Base-by-base conservation (phyloP, 257 asterid genomes). In the Lycium ferocissimum region DNA sequence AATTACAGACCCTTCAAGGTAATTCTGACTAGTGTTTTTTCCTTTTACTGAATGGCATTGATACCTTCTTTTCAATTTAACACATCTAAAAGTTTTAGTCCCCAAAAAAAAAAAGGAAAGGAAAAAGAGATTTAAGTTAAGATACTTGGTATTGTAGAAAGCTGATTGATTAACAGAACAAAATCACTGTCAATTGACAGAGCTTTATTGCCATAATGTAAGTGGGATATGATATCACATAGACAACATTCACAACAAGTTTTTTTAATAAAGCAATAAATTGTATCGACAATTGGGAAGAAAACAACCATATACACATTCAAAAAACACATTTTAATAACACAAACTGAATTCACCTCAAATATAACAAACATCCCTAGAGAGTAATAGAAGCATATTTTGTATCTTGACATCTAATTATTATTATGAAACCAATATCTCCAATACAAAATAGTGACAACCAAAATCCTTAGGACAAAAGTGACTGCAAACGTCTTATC, bases 391-490 rank as follows among this genome's bases (percentile, higher is more conserved):
- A 43, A 71, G 33, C 57, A 71, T 2, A 43, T 1, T 56, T 43
- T 62, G 69, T 10, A 20, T 62, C 37, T 62, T 9, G 3, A 9
- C 20, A 62, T 20, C 33, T 26, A 26, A 26, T 62, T 2, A 72
- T 18, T 9, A 72, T 9, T 26, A 43, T 26, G 33, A 1, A n/a
- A 22, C 58, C 18, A 17, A 18, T 43, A 43, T 18, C 80, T 37
- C n/a, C 4, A 11, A 38, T 17, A 37, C 26, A n/a, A 81, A 15
- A 13, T 58, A 17, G 90, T 13, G 38, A 83, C 66, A 58, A 57
- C 18, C 18, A 56, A 26, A 13, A 37, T 12, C 12, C 43, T 61
- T 49, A 3, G 12, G 15, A 14, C 8, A 51, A 6, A 87, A 53
- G 20, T 57, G 40, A 40, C 20, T 73, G 37, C 5, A 51, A 62